These are phyloP conservation scores for Monocercomonoides exilis DNA, from an alignment of 78 protist species.

Conservation along the genomic window DNA sequence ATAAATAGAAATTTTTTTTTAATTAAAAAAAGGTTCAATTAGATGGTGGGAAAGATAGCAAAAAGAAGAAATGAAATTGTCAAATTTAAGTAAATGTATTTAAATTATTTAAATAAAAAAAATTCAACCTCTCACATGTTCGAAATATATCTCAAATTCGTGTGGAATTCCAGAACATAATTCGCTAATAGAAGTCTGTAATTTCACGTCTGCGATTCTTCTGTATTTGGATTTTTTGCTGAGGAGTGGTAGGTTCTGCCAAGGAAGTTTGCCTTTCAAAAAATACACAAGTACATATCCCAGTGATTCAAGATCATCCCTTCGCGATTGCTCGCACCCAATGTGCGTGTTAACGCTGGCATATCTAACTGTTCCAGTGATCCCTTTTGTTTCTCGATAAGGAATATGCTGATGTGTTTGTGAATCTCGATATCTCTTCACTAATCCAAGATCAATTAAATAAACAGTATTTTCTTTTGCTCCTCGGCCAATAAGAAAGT, in stretches of 20 bases:
- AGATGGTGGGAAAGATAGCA: no score
- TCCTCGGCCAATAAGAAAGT: slow-evolving; percentile 22
- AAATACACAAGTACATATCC: slow-evolving; percentile 64
- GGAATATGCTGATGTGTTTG: no score
- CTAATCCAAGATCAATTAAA: neutral
- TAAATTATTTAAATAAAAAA: no score
- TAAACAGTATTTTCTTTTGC: neutral
- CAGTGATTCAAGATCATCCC: slow-evolving; percentile 85
- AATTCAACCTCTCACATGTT: slow-evolving; percentile 1
- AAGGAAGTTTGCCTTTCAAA: slow-evolving; percentile 55
- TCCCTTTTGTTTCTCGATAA: neutral
- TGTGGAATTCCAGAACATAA: slow-evolving; percentile 18
- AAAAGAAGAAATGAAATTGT: no score
- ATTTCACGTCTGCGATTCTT: neutral
- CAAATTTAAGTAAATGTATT: no score
- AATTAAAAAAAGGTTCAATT: no score
- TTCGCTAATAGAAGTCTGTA: neutral
- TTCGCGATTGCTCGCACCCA: slow-evolving; percentile 57
- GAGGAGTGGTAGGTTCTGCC: slow-evolving; percentile 68
- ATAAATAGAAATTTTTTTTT: no score
- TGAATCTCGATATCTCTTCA: no score
- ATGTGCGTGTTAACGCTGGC: no score
- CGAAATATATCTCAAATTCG: slow-evolving; percentile 23
- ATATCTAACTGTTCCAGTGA: slow-evolving; percentile 36
- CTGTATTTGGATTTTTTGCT: neutral